Percentiles rank a stretch among this genome's conserved stretches.
These are phyloP conservation scores for Vararia minispora DNA, from an alignment of 768 basidiomycete species.

Conservation along the genomic window DNA sequence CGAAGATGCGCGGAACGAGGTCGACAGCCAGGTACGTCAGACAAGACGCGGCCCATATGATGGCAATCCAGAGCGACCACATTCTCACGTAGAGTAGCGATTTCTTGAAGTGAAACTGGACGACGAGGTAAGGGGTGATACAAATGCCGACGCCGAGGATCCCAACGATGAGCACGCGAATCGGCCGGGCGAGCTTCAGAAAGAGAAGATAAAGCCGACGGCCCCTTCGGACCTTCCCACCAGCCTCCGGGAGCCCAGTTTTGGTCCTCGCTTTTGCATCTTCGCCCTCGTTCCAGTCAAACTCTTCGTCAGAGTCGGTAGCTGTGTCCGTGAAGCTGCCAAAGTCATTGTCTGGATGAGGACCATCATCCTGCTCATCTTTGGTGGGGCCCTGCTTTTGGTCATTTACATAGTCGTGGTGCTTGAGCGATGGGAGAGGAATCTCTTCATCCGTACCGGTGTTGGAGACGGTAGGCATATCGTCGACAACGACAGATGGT, in stretches of 20 bases:
- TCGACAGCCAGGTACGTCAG: slow-evolving; percentile 56
- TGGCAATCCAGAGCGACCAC: slow-evolving; percentile 60
- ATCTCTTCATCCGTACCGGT: slow-evolving; percentile 6
- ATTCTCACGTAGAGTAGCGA: slow-evolving; percentile 46
- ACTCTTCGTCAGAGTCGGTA: slow-evolving; percentile 57
- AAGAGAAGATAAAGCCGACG: slow-evolving; percentile 53
- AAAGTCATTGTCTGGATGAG: slow-evolving; percentile 4
- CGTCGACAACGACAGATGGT: too few relatives aligned
- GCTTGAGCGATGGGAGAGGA: neutral
- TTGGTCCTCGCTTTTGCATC: slow-evolving; percentile 23
- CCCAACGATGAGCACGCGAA: slow-evolving; percentile 50
- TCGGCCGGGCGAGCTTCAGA: slow-evolving; percentile 49
- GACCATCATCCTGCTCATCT: neutral
- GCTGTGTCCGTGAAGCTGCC: slow-evolving; percentile 23
- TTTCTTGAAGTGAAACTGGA: slow-evolving; percentile 46
- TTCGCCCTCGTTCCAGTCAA: slow-evolving; percentile 65
- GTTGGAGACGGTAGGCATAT: neutral
- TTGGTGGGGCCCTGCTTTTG: too few relatives aligned
- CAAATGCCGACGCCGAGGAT: slow-evolving; percentile 50
- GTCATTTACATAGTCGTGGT: neutral
- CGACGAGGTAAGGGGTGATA: slow-evolving; percentile 60
- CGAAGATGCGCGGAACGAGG: slow-evolving; percentile 42
- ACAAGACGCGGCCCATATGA: slow-evolving; percentile 54
- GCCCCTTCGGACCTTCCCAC: slow-evolving; percentile 45
- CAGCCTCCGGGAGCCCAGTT: slow-evolving; percentile 16